Conservation (phyloP, 495 filamentous ascomycete species). For the Hypoxylon rickii region DNA sequence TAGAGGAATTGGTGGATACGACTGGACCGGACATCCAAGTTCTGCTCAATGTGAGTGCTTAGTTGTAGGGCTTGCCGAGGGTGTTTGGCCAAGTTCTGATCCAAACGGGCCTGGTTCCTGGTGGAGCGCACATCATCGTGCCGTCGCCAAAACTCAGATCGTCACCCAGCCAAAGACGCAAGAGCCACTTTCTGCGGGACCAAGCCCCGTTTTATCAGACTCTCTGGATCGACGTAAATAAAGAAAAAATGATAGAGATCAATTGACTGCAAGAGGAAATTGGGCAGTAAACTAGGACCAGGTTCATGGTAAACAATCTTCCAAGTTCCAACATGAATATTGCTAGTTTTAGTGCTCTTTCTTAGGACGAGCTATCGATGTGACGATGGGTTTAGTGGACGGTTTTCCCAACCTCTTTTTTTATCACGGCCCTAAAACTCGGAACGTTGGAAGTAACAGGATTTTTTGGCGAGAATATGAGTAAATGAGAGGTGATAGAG, state of each 20-base stretch:
- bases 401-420: not conserved
- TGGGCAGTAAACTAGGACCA: constrained; percentile 23
- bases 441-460: too few relatives aligned
- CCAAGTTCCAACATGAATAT: too few relatives aligned
- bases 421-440: too few relatives aligned
- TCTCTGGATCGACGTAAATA: constrained; percentile 17
- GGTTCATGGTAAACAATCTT: constrained; percentile 19
- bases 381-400: not conserved
- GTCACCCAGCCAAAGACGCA: constrained; percentile 35
- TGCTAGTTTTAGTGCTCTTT: too few relatives aligned
- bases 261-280: constrained; percentile 2
- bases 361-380: not conserved
- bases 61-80: constrained; percentile 2
- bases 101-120: constrained; percentile 6
- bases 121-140: constrained; percentile 16
- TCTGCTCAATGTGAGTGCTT: not conserved
- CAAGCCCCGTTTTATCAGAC: constrained; percentile 1
- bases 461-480: too few relatives aligned
- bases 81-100: constrained; percentile 17
- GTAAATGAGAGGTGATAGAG: too few relatives aligned
- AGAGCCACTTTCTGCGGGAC: constrained; percentile 30
- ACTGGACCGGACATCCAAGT: not conserved
- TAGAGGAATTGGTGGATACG: constrained; percentile 6
- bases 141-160: constrained; percentile 8
- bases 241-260: constrained; percentile 6